Evolutionary conservation across 2,329 filamentous ascomycete genomes (phyloP).

Genomic region (Thielaviopsis populi): DNA sequence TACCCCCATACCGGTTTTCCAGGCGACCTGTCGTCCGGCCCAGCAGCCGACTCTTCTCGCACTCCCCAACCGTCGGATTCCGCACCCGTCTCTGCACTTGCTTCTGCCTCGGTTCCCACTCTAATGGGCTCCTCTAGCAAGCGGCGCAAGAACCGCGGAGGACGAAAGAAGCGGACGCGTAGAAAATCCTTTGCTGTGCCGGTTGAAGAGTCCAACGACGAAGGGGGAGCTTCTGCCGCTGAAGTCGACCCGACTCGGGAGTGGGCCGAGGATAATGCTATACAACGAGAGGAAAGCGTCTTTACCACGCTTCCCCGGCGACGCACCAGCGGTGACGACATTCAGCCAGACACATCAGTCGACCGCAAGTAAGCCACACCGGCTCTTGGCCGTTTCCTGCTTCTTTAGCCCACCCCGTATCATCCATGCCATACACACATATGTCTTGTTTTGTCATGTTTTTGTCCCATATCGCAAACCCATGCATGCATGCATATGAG

Average conservation of each 20-base stretch:
- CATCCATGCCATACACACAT: no score
- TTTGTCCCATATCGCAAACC: background rate
- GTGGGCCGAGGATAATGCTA: constrained; percentile 13
- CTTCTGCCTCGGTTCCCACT: constrained; percentile 10
- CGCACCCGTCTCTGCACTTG: background rate
- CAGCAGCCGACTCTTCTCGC: background rate
- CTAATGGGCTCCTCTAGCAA: constrained; percentile 35
- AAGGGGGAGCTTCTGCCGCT: constrained; percentile 23
- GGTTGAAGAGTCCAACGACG: constrained; percentile 34
- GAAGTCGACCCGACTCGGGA: constrained; percentile 9
- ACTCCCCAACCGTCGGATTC: background rate
- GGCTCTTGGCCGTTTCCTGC: background rate
- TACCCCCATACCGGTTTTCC: background rate
- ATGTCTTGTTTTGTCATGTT: background rate
- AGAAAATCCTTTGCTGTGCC: constrained; percentile 66
- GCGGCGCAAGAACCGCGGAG: constrained; percentile 48
- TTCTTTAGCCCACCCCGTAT: background rate
- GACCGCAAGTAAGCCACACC: background rate
- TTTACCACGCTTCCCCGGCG: constrained; percentile 16
- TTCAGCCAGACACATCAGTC: background rate
- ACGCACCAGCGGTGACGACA: constrained; percentile 1
- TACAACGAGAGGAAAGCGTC: constrained; percentile 13
- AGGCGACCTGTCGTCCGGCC: background rate
- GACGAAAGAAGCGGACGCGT: constrained; percentile 61
- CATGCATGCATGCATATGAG: background rate